Evolutionary conservation across 2,329 filamentous ascomycete species (phyloP).

Genomic region (Aphanocladium album): DNA sequence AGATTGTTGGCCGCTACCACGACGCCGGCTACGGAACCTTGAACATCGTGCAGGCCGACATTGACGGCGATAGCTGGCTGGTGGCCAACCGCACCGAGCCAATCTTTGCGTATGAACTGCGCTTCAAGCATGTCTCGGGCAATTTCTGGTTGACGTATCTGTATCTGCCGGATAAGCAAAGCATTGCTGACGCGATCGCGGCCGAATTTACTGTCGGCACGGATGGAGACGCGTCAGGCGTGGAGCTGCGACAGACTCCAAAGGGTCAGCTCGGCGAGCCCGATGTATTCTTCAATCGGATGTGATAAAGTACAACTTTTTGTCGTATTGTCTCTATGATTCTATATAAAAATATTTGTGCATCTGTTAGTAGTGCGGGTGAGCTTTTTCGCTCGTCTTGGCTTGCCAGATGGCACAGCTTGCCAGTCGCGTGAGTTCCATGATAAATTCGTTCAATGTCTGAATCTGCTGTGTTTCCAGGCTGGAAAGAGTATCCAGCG

Average conservation of each 20-base stretch:
- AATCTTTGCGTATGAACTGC: neutral
- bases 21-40: slow-evolving; percentile 9
- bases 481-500: neutral
- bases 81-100: slow-evolving; percentile 8
- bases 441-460: slow-evolving; percentile 6
- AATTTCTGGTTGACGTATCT: slow-evolving; percentile 4
- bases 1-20: slow-evolving; percentile 8
- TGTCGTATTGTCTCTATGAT: too few relatives aligned
- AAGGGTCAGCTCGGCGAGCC: neutral
- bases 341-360: too few relatives aligned
- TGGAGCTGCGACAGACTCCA: neutral
- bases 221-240: neutral
- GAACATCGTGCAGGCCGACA: neutral
- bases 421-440: slow-evolving; percentile 12
- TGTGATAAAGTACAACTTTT: neutral
- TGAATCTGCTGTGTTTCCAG: slow-evolving; percentile 2
- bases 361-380: neutral
- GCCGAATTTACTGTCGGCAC: slow-evolving; percentile 3
- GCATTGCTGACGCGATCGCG: neutral
- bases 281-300: neutral
- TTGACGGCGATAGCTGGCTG: neutral
- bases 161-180: neutral
- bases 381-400: neutral
- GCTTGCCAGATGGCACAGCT: slow-evolving; percentile 12
- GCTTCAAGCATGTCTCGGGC: slow-evolving; percentile 7